Conservation (phyloP, 306 rosid genomes). For the Trichosanthes truncata region DNA sequence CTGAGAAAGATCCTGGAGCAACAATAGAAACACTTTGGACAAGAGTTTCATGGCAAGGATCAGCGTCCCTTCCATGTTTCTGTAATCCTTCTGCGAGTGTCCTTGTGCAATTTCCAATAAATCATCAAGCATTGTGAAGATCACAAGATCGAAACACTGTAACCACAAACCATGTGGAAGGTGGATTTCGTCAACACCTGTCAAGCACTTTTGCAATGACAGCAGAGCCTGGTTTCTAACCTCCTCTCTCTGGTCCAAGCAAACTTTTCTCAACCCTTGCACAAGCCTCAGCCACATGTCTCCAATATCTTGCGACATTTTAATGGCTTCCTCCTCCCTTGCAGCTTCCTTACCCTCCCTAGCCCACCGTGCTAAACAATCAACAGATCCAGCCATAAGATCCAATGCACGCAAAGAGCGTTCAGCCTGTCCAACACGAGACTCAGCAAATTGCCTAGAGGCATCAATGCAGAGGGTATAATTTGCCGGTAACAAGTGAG, state of each 20-base stretch:
- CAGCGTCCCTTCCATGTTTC: conserved; percentile 97
- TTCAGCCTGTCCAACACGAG: conserved; percentile 89
- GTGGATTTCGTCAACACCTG: conserved; percentile 57
- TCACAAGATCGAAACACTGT: conserved; percentile 80
- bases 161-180: conserved; percentile 53
- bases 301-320: conserved; percentile 70
- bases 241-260: conserved; percentile 97
- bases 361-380: conserved; percentile 71
- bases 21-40: conserved; percentile 74
- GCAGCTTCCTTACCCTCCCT: conserved; percentile 54
- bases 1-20: conserved; percentile 65
- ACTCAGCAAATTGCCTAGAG: conserved; percentile 92
- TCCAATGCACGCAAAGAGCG: conserved; percentile 80
- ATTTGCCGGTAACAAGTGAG: conserved; percentile 82
- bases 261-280: conserved; percentile 83
- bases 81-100: conserved; percentile 75
- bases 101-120: conserved; percentile 91
- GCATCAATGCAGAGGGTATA: conserved; percentile 70
- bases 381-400: conserved; percentile 78
- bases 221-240: conserved; percentile 85
- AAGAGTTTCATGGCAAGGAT: conserved; percentile 74
- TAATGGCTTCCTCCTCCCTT: conserved; percentile 58
- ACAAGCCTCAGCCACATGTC: conserved; percentile 96
- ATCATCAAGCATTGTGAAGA: conserved; percentile 95
- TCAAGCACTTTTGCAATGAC: conserved; percentile 74